Evolutionary conservation across 2,329 filamentous ascomycete species (phyloP).

Genomic region (Fusarium subglutinans): DNA sequence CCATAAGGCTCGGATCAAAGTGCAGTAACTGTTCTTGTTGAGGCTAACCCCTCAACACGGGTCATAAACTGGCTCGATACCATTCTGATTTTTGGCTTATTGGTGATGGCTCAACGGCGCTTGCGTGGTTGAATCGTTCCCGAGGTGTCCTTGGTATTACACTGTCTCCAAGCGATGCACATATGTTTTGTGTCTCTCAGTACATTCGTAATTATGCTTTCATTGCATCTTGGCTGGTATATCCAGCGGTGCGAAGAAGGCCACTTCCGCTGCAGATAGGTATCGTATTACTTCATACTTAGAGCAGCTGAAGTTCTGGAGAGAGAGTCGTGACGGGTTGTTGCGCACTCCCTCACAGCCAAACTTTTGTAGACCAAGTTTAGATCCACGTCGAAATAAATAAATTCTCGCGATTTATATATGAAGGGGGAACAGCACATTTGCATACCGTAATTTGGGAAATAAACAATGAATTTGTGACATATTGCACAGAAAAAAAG

Average conservation of each 20-base stretch:
- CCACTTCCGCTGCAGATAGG: background rate
- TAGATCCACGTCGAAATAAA: too few species aligned
- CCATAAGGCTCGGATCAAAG: conserved; percentile 39
- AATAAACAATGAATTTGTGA: background rate
- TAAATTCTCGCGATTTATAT: background rate
- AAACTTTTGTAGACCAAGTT: background rate
- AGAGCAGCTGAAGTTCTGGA: background rate
- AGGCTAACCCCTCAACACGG: conserved; percentile 37
- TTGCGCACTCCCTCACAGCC: background rate
- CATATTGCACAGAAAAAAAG: background rate
- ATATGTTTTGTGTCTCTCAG: background rate
- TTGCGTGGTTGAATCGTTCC: conserved; percentile 25
- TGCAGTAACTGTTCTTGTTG: conserved; percentile 45
- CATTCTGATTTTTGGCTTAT: conserved; percentile 34
- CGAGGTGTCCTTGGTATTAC: conserved; percentile 42
- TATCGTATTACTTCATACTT: background rate
- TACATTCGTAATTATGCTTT: conserved; percentile 9
- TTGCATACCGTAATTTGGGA: too few species aligned
- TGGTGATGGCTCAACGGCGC: conserved; percentile 18
- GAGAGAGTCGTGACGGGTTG: background rate
- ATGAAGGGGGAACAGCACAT: background rate
- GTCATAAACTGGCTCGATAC: conserved; percentile 1
- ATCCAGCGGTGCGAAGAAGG: conserved; percentile 37
- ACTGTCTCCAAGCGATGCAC: conserved; percentile 40
- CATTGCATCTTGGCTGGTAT: conserved; percentile 38